A percentile compares a stretch with the other conserved stretches of the same genome.
Conservation (phyloP, 192 early-diverging fungal species). For the Obelidium mucronatum region DNA sequence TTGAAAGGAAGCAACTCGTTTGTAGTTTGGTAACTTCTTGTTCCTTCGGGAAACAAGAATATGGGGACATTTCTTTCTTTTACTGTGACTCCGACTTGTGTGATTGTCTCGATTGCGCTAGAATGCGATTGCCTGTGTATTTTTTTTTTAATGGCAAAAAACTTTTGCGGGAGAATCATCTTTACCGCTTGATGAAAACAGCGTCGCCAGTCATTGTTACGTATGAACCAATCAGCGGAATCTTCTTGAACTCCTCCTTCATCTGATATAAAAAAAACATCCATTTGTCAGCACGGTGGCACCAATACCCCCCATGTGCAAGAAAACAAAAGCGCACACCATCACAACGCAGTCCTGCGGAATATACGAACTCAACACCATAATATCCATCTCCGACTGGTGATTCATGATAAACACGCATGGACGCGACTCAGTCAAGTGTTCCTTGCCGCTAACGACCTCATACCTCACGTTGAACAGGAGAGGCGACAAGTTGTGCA, state of each 20-base stretch:
- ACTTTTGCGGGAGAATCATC: no score
- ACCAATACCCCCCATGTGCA: no score
- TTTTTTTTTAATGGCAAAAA: not conserved
- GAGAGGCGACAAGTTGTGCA: not conserved
- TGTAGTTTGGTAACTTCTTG: conserved; percentile 76
- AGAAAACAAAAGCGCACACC: not conserved
- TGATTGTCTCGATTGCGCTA: conserved; percentile 77
- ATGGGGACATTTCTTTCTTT: conserved; percentile 74
- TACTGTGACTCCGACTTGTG: conserved; percentile 74
- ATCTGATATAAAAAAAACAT: not conserved
- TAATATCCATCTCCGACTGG: conserved; percentile 75
- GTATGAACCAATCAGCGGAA: conserved; percentile 23
- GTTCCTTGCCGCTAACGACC: conserved; percentile 34
- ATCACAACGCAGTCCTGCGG: not conserved
- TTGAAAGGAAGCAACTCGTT: conserved; percentile 89
- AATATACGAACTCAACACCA: conserved; percentile 32
- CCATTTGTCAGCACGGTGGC: not conserved
- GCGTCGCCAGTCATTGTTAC: conserved; percentile 2
- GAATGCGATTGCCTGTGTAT: not conserved
- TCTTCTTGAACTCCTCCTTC: conserved; percentile 32
- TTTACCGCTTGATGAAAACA: conserved; percentile 33
- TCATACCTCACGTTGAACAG: conserved; percentile 9
- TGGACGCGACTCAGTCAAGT: conserved; percentile 33
- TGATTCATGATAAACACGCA: conserved; percentile 67
- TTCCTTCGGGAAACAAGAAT: conserved; percentile 92